Evolutionary conservation across 352 stramenopile genomes (phyloP), one percentile per base, ranked within the genome.

Genomic region (Peronospora destructor): DNA sequence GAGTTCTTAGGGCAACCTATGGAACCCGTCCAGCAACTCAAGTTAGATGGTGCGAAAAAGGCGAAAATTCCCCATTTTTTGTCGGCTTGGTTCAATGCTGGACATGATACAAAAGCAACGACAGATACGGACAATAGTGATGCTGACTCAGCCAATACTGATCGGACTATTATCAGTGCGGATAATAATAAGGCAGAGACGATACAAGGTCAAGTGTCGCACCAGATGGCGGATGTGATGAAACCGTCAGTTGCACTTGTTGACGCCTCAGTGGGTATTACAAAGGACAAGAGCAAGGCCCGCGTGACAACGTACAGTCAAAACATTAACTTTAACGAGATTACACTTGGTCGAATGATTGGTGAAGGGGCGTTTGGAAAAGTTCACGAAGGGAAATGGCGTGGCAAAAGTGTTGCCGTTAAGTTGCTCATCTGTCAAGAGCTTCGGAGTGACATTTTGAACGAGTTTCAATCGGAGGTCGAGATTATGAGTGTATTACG

Each of bases 401-500:
- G 68, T 14, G 72, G 72, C 39, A 79, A 77, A 32, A 64, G 65
- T n/a, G 76, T 87, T 7, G 76, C 76, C 7, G 67, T 87, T 21
- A 87, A 87, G 41, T 32, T 84, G 49, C 63, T 87, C 23, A 80
- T 84, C 38, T 83, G 71, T 33, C 76, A 87, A 36, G 76, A 84
- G 7, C 56, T 84, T 36, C 71, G 73, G 11, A 73, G 53, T 16
- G 76, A 84, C 38, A 84, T 84, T 45, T 21, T 84, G 48, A 59
- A 76, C 39, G 76, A 87, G 41, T 83, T 87, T 49, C 66, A 84
- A 56, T 82, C 68, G 8, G 76, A 87, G 54, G 66, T 84, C 38
- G 71, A 83, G 61, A 84, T 87, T 50, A 87, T 87, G 76, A 84
- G 71, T 30, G 70, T 84, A 14, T 77, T 98, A 63, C 68, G 76